Evolutionary conservation across 345 rosid genomes (phyloP).

Genomic region (Trapa incisa): DNA sequence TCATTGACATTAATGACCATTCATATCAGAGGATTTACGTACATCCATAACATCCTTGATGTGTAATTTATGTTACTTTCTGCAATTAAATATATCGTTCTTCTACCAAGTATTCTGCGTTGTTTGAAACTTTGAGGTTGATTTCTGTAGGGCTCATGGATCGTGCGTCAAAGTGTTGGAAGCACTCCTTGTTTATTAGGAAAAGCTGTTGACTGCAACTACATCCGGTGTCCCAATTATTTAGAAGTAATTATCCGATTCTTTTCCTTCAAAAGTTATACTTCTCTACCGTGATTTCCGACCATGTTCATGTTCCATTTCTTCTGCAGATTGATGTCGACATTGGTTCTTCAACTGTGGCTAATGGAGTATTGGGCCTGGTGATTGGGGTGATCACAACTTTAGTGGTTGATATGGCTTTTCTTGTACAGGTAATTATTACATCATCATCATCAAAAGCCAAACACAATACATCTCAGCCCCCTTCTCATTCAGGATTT

Average conservation of each 20-base stretch:
- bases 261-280: neutral
- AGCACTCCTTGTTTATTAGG: conserved; percentile 97
- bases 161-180: conserved; percentile 97
- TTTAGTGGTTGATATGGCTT: conserved; percentile 97
- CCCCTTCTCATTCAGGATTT: neutral
- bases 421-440: conserved; percentile 72
- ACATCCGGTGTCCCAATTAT: conserved; percentile 71
- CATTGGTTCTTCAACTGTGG: conserved; percentile 95
- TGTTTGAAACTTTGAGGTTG: conserved; percentile 3
- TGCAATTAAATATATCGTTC: neutral
- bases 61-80: no score
- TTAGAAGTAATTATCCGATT: conserved; percentile 47
- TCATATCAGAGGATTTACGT: neutral
- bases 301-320: conserved; percentile 3
- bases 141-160: conserved; percentile 85
- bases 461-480: neutral
- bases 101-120: neutral
- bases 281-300: neutral
- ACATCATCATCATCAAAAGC: neutral
- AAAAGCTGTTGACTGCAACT: conserved; percentile 92
- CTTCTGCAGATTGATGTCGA: conserved; percentile 73
- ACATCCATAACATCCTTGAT: no score
- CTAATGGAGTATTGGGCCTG: conserved; percentile 96
- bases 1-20: neutral
- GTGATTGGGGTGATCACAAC: conserved; percentile 87